Evolutionary conservation across 345 rosid genomes (phyloP), one percentile per base, ranked within the genome.

Genomic region (Populus tremula): DNA sequence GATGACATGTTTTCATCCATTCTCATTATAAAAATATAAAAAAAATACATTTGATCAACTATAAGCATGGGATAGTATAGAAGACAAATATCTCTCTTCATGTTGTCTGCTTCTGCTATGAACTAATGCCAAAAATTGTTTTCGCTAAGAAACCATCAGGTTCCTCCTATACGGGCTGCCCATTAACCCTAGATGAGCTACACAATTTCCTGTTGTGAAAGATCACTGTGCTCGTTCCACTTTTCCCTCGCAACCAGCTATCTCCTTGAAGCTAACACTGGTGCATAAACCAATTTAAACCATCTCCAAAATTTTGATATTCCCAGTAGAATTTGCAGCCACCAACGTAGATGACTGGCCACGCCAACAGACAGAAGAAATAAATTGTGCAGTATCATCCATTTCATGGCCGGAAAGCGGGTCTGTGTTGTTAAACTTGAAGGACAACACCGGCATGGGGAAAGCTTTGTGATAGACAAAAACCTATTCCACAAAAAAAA

Each of bases 401-500:
- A 71, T 73, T 64, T 93, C 97, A 0, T 84, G 89, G 65, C 94
- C 91, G 1, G 95, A 89, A 49, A 82, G 76, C 4, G 87, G 82
- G 77, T 93, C 95, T 6, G 76, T 77, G 81, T 77, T 81, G 87
- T 75, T 89, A 78, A 92, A 93, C 90, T 89, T 96, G 88, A 79
- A 89, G 8, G 96, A 87, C 76, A 96, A 74, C 35, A 90, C 98
- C 0, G 98, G 99, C 99, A 96, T 93, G 3, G 99, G 96, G 80
- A 96, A 93, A 67, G 99, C 96, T 84, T 93, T 96, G 83, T 96
- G 99, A 87, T 93, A 93, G 75, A 96, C 82, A 73, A 87, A 90
- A 64, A 93, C 99, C 99, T 96, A 84, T 67, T 56, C 72, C 79
- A 63, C 72, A 4, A 12, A 53, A 12, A 36, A 45, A 8, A 35